Base-by-base conservation (phyloP, 495 filamentous ascomycete genomes). In the Aeminium ludgeri region DNA sequence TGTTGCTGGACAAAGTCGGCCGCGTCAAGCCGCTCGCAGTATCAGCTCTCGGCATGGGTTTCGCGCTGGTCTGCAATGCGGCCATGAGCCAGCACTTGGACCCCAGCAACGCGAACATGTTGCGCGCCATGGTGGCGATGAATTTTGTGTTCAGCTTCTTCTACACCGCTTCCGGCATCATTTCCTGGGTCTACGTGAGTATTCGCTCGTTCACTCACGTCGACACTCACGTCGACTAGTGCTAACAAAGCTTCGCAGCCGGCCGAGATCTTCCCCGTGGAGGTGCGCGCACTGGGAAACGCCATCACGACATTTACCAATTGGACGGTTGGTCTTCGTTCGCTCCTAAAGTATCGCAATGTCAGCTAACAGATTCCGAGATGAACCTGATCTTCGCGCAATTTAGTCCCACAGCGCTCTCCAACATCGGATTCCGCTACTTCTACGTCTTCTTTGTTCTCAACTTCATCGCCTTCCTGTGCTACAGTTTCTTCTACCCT, bases 91-190 rank as follows among this genome's bases (percentile, higher is more conserved):
- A 39, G 10, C 28, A 43, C 0, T 52, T 46, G 1, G 52, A 59
- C 19, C 61, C 53, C 6, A 57, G 56, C 35, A 62, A 60, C 29
- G 45, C 50, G 2, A 55, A 62, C 20, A 62, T 67, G 23, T 58
- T 70, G n/a, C 65, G 64, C 2, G 60, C 66, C 17, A 70, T 69
- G 34, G 67, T 73, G 18, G 66, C 66, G 45, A 69, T 76, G 57
- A 69, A 71, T 47, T 65, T 71, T 30, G 63, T 73, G 23, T 76
- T 73, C 32, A 65, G 64, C 2, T 53, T 74, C 34, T 76, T 67
- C 48, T 73, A 64, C 40, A 72, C 69, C 19, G 56, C 62, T 27
- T 51, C 70, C 15, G 69, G 68, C 1, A 60, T 68, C 20, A 68
- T 71, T 46, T 69, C 67, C 6, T 73, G 68, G 63, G 64, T 71